These are phyloP conservation scores for Primulina eburnea DNA, from an alignment of 257 asterid species.

Conservation along the genomic window DNA sequence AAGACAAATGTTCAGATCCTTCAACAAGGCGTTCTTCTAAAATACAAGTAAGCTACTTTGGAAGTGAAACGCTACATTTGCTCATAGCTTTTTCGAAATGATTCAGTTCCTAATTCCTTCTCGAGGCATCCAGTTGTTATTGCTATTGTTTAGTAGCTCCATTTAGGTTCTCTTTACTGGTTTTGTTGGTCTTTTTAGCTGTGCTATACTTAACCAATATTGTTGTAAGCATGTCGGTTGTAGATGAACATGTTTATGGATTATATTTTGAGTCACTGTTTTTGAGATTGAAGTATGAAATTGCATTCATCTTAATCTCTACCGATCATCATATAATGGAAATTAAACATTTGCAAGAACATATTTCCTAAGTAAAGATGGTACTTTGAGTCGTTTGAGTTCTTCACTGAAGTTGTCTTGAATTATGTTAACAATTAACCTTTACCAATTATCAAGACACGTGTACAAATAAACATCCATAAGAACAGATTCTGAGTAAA, in stretches of 20 bases:
- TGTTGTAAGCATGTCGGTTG: not conserved
- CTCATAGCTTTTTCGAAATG: not conserved
- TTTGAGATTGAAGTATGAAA: not conserved
- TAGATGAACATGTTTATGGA: conserved; percentile 2
- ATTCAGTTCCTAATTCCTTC: not conserved
- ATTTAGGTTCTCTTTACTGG: not conserved
- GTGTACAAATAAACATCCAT: not conserved
- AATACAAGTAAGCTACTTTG: conserved; percentile 77
- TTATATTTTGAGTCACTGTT: not conserved
- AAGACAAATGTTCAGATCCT: conserved; percentile 98
- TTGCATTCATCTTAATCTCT: not conserved
- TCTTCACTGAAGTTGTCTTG: conserved; percentile 15
- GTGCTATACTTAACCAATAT: not conserved
- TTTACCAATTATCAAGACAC: conserved; percentile 10
- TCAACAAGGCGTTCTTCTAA: conserved; percentile 95
- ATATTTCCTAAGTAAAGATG: not conserved
- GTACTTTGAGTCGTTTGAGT: conserved; percentile 5
- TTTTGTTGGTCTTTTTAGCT: conserved; percentile 8
- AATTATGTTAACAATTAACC: conserved; percentile 16
- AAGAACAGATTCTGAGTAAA: conserved; percentile 2
- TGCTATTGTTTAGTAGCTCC: not conserved
- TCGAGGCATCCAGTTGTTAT: not conserved
- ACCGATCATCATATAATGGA: not conserved
- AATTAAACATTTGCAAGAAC: not conserved
- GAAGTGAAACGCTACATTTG: conserved; percentile 17